Percentiles rank a stretch among this genome's conserved stretches.
Evolutionary conservation across 352 stramenopile genomes (phyloP).

Genomic region (Paralagenidium karlingii): DNA sequence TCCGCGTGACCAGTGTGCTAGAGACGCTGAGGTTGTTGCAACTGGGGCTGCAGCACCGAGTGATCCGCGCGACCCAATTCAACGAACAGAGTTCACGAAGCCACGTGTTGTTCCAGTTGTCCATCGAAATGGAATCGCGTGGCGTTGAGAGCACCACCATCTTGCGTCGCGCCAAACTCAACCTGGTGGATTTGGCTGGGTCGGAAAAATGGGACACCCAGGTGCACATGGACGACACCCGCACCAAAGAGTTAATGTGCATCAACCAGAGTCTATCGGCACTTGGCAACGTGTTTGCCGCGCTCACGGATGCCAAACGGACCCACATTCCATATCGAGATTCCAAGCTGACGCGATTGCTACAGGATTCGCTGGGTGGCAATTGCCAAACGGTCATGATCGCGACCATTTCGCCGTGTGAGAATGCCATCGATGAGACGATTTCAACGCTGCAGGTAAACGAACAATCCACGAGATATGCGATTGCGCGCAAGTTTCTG

Average conservation of each 20-base stretch:
- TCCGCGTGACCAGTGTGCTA: constrained; percentile 61
- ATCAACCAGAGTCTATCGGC: constrained; percentile 89
- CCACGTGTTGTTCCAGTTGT: constrained; percentile 78
- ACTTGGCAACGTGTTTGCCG: constrained; percentile 83
- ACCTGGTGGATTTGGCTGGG: constrained; percentile 85
- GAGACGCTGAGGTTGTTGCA: constrained; percentile 75
- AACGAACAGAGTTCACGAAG: constrained; percentile 82
- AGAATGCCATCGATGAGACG: constrained; percentile 72
- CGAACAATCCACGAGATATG: too few species aligned
- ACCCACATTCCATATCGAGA: constrained; percentile 94
- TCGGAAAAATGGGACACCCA: constrained; percentile 86
- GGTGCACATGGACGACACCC: constrained; percentile 44
- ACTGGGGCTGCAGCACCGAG: constrained; percentile 69
- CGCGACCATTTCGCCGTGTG: constrained; percentile 77
- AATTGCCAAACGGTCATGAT: constrained; percentile 87
- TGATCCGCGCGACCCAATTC: constrained; percentile 76
- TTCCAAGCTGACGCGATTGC: constrained; percentile 93
- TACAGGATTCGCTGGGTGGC: constrained; percentile 68
- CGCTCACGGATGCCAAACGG: constrained; percentile 48
- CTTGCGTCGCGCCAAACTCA: constrained; percentile 74
- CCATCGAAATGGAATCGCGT: constrained; percentile 63
- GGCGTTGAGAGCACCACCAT: constrained; percentile 55
- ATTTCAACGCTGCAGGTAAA: constrained; percentile 83
- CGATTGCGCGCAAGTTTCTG: too few species aligned
- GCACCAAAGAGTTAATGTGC: constrained; percentile 79